Conservation (phyloP, 108 stramenopile species). For the Parmales sp. region DNA sequence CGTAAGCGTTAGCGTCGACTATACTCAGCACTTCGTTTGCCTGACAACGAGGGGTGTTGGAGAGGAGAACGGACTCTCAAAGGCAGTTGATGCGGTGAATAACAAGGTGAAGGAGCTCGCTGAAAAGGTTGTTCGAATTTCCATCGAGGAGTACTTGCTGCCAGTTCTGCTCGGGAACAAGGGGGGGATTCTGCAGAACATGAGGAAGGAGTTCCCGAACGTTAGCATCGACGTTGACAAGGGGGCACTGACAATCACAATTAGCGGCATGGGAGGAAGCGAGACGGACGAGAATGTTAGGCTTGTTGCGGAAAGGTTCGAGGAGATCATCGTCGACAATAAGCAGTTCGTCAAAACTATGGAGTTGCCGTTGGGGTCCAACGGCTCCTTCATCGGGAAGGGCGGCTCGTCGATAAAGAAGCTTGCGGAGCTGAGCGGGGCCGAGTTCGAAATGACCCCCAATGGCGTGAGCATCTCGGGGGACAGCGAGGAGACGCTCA, state of each 20-base stretch:
- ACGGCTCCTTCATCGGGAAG: slow-evolving; percentile 8
- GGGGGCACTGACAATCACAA: not conserved
- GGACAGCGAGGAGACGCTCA: not conserved
- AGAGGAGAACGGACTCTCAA: not conserved
- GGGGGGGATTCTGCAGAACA: not conserved
- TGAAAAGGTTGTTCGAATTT: not conserved
- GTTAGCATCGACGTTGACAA: not conserved
- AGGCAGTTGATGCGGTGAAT: not conserved
- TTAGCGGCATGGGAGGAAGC: not conserved
- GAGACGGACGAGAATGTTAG: not conserved
- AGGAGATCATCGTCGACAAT: not conserved
- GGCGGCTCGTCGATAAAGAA: not conserved
- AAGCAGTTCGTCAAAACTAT: not conserved
- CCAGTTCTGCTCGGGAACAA: not conserved
- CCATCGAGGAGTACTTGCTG: not conserved
- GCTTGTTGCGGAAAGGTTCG: not conserved
- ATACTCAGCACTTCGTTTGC: not conserved
- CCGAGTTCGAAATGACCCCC: not conserved
- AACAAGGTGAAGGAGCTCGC: not conserved
- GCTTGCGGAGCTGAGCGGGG: not conserved
- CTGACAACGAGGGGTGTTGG: not conserved
- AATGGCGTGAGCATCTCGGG: not conserved
- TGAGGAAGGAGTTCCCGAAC: not conserved
- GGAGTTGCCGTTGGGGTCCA: not conserved
- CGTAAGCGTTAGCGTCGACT: too few relatives aligned